Evolutionary conservation across 73 alveolate genomes (phyloP).

Genomic region (Effrenium voratum): DNA sequence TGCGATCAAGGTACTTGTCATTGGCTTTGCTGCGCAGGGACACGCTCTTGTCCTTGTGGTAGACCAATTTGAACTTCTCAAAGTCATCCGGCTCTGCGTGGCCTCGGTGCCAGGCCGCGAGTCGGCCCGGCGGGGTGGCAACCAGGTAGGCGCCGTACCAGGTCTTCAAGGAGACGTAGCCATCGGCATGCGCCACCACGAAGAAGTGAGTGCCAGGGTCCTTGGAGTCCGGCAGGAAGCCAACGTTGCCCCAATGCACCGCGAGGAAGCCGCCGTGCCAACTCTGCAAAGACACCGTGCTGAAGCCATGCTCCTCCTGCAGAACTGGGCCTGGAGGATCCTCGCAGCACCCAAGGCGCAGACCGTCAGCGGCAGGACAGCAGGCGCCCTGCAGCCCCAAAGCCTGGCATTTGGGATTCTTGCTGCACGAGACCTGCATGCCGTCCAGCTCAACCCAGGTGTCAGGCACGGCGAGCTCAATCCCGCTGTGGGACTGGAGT

Average conservation of each 20-base stretch:
- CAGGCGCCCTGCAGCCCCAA: constrained; percentile 41
- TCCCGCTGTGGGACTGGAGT: constrained; percentile 29
- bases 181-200: constrained; percentile 64
- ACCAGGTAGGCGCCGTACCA: constrained; percentile 61
- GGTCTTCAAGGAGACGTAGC: constrained; percentile 66
- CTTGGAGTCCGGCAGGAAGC: not conserved
- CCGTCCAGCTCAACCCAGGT: constrained; percentile 72
- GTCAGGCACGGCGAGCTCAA: constrained; percentile 73
- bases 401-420: not conserved
- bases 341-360: constrained; percentile 52
- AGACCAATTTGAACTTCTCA: constrained; percentile 75
- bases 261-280: constrained; percentile 82
- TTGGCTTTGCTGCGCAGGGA: constrained; percentile 42
- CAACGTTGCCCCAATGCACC: constrained; percentile 31
- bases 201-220: constrained; percentile 77
- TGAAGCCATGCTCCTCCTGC: constrained; percentile 49
- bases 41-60: constrained; percentile 52
- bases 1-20: too few relatives aligned
- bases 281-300: constrained; percentile 59
- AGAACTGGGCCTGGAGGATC: not conserved
- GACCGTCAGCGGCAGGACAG: constrained; percentile 57
- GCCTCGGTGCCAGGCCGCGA: constrained; percentile 66
- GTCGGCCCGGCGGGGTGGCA: constrained; percentile 57
- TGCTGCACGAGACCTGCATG: not conserved
- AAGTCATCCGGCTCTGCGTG: constrained; percentile 68